These are phyloP conservation scores for Heliosperma pusillum DNA, from an alignment of 148 eudicot species.

Conservation along the genomic window DNA sequence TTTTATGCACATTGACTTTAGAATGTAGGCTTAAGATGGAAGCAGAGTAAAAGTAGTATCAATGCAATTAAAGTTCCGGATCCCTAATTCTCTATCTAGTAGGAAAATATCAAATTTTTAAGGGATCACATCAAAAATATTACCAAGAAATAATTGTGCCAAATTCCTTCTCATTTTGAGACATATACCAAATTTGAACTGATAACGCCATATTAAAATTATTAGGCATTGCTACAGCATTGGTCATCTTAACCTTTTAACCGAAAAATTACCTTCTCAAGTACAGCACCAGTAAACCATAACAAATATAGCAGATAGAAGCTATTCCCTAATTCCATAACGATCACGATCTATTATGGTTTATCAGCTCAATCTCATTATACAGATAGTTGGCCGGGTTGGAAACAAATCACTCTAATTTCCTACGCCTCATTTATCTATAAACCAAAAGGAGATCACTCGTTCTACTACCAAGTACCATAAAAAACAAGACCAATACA, in stretches of 20 bases:
- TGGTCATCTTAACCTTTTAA: conserved; percentile 5
- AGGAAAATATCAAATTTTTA: not conserved
- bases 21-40: not conserved
- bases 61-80: conserved; percentile 20
- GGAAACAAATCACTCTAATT: conserved; percentile 13
- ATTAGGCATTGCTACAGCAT: conserved; percentile 7
- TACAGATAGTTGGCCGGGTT: not conserved
- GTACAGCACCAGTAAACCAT: not conserved
- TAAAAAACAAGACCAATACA: not conserved
- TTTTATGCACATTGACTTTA: not conserved
- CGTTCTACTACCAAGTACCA: not conserved
- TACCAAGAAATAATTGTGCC: conserved; percentile 10
- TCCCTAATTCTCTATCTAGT: conserved; percentile 13
- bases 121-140: conserved; percentile 7
- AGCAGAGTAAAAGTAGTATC: conserved; percentile 11
- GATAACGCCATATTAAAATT: not conserved
- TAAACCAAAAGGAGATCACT: not conserved
- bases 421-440: not conserved
- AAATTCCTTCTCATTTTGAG: not conserved
- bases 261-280: not conserved
- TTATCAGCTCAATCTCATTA: not conserved
- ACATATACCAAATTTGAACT: conserved; percentile 6
- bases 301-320: conserved; percentile 7
- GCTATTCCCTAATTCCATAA: conserved; percentile 13
- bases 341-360: conserved; percentile 4